Conservation (phyloP, 2,329 filamentous ascomycete species). For the Scleromitrula shiraiana region DNA sequence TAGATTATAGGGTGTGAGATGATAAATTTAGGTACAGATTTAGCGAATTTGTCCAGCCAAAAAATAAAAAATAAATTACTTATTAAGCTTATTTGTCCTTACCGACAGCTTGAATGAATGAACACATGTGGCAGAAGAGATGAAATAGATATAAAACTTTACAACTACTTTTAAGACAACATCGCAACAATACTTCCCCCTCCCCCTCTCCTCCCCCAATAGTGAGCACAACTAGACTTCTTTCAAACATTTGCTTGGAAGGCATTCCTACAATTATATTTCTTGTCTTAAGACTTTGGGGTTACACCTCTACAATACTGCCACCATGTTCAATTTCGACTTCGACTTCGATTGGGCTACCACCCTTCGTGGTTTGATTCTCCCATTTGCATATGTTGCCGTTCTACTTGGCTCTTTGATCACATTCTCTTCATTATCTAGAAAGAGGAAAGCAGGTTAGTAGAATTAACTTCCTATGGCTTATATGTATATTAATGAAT, state of each 20-base stretch:
- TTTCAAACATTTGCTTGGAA: neutral
- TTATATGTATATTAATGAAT: constrained; percentile 2
- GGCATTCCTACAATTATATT: neutral
- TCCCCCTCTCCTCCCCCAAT: no score
- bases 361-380: constrained; percentile 52
- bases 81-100: constrained; percentile 7
- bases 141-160: neutral
- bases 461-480: constrained; percentile 18
- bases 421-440: constrained; percentile 88
- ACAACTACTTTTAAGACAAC: neutral
- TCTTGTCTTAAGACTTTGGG: neutral
- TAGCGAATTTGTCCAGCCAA: neutral
- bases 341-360: constrained; percentile 61
- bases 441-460: constrained; percentile 79
- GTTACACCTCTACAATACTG: neutral
- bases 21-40: no score
- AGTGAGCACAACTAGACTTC: no score
- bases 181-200: neutral
- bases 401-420: constrained; percentile 82
- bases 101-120: no score
- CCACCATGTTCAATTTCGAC: constrained; percentile 25
- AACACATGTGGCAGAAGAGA: neutral
- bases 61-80: neutral
- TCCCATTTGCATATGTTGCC: constrained; percentile 83
- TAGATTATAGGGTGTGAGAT: no score